These are phyloP conservation scores for Diplodia scrobiculata DNA, from an alignment of 2,329 filamentous ascomycete genomes.

Conservation along the genomic window DNA sequence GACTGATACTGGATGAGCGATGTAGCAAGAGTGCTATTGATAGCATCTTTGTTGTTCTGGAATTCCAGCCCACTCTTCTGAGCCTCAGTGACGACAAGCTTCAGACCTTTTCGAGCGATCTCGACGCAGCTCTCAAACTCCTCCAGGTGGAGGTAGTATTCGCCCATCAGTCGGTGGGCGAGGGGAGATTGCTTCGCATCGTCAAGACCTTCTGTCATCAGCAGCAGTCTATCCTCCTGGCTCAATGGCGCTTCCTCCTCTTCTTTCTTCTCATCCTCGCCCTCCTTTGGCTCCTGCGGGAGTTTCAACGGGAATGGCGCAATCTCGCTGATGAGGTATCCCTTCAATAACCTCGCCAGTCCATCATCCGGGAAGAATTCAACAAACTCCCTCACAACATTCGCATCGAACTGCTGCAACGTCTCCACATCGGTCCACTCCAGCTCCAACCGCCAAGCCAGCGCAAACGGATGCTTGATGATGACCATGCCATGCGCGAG, in stretches of 20 bases:
- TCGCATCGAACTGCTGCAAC: slow-evolving; percentile 69
- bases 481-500: slow-evolving; percentile 92
- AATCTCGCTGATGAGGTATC: slow-evolving; percentile 77
- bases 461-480: slow-evolving; percentile 84
- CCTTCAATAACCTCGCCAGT: slow-evolving; percentile 76
- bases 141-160: slow-evolving; percentile 81
- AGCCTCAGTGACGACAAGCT: slow-evolving; percentile 61
- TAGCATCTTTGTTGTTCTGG: slow-evolving; percentile 60
- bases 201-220: slow-evolving; percentile 67
- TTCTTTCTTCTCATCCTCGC: slow-evolving; percentile 40
- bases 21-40: slow-evolving; percentile 79
- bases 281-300: slow-evolving; percentile 35
- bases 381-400: slow-evolving; percentile 77
- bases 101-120: slow-evolving; percentile 72
- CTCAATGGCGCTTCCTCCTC: slow-evolving; percentile 61
- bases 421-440: slow-evolving; percentile 78
- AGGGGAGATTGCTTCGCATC: slow-evolving; percentile 67
- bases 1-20: slow-evolving; percentile 87
- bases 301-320: slow-evolving; percentile 71
- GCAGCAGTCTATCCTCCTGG: slow-evolving; percentile 75
- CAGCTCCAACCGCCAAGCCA: slow-evolving; percentile 88
- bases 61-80: slow-evolving; percentile 69
- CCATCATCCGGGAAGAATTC: slow-evolving; percentile 82
- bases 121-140: slow-evolving; percentile 83
- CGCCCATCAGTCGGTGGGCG: slow-evolving; percentile 77